Evolutionary conservation across 495 filamentous ascomycete species (phyloP).

Genomic region (Xylaria bambusicola): DNA sequence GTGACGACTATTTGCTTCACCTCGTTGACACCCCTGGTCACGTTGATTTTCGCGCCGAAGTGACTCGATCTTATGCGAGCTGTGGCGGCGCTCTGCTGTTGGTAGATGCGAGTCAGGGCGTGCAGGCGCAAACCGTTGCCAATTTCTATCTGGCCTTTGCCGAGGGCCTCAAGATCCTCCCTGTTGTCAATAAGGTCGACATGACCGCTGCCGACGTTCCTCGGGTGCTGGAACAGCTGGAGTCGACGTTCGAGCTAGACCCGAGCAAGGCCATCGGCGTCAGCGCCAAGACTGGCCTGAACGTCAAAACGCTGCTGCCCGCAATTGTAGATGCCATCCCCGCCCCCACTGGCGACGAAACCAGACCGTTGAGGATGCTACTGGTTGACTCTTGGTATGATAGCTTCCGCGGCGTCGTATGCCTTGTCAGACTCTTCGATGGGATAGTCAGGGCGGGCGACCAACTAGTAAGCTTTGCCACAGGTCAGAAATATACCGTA

Average conservation of each 20-base stretch:
- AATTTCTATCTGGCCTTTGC: conserved; percentile 98
- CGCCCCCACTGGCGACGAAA: conserved; percentile 70
- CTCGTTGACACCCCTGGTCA: conserved; percentile 96
- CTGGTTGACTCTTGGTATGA: conserved; percentile 99
- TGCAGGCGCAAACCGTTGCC: conserved; percentile 93
- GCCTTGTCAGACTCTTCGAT: conserved; percentile 90
- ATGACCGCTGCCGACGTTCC: conserved; percentile 82
- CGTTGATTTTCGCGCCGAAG: conserved; percentile 96
- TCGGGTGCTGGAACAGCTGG: conserved; percentile 82
- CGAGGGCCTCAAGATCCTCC: conserved; percentile 81
- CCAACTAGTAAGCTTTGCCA: conserved; percentile 79
- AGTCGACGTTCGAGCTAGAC: conserved; percentile 83
- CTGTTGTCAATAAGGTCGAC: conserved; percentile 96
- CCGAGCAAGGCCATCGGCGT: conserved; percentile 78
- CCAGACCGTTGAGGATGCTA: conserved; percentile 74
- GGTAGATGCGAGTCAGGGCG: conserved; percentile 90
- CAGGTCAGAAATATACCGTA: conserved; percentile 81
- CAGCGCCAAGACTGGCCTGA: conserved; percentile 90
- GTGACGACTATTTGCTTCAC: conserved; percentile 88
- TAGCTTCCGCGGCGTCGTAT: conserved; percentile 88
- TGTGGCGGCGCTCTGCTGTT: conserved; percentile 91
- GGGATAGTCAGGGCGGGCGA: conserved; percentile 82
- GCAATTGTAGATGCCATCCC: conserved; percentile 84
- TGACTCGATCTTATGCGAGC: conserved; percentile 89
- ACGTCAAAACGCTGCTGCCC: conserved; percentile 78